Conservation (phyloP, 1,284 basidiomycete genomes). For the Heterobasidion parviporum region DNA sequence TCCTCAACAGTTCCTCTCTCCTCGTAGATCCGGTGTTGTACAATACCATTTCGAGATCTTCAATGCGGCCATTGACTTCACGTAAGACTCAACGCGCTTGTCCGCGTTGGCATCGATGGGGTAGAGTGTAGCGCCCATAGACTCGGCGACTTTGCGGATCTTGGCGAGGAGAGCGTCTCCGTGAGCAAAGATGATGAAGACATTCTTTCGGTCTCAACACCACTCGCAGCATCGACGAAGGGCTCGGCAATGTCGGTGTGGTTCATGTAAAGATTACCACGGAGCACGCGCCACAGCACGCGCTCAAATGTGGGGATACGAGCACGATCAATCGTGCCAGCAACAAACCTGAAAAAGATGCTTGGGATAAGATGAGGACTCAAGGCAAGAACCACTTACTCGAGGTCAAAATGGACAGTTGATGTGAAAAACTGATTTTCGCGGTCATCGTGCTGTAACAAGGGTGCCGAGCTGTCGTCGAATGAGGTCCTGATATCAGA, state of each 20-base stretch:
- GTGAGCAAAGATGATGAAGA: conserved; percentile 99
- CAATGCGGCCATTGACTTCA: too few species aligned
- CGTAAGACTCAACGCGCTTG: conserved; percentile 47
- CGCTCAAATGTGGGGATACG: conserved; percentile 92
- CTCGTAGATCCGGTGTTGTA: conserved; percentile 88
- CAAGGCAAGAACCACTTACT: conserved; percentile 37
- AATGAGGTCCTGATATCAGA: conserved; percentile 82
- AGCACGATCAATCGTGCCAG: conserved; percentile 92
- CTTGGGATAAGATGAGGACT: conserved; percentile 3
- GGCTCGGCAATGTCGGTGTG: conserved; percentile 94
- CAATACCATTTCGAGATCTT: conserved; percentile 24
- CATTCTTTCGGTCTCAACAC: conserved; percentile 90
- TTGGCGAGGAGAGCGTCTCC: conserved; percentile 90
- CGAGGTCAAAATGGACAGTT: conserved; percentile 74
- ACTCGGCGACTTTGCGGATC: conserved; percentile 97
- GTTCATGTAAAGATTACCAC: conserved; percentile 99
- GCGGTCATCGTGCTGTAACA: conserved; percentile 86
- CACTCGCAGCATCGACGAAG: conserved; percentile 82
- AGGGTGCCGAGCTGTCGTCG: conserved; percentile 86
- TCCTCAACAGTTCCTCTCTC: conserved; percentile 76
- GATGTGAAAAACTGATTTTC: conserved; percentile 57
- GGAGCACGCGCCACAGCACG: conserved; percentile 95
- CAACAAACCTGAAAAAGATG: conserved; percentile 66
- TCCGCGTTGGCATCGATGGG: conserved; percentile 93
- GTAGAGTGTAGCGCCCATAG: conserved; percentile 96